Evolutionary conservation across 148 eudicot genomes (phyloP).

Genomic region (Nepenthes mirabilis): DNA sequence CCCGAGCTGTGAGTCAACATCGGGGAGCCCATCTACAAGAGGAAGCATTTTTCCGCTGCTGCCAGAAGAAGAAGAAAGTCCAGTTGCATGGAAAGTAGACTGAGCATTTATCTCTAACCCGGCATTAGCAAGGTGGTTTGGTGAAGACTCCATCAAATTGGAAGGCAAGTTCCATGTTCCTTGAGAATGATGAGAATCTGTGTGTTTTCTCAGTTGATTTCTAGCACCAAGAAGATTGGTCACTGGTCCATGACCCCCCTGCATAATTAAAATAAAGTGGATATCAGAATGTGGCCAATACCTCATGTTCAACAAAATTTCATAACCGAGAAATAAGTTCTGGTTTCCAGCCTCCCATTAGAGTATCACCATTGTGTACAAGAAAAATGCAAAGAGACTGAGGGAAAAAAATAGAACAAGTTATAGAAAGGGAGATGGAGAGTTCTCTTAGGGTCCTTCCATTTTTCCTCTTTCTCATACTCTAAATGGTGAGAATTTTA

Average conservation of each 20-base stretch:
- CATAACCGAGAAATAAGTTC: background rate
- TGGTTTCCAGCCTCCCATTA: background rate
- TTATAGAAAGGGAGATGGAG: too few relatives aligned
- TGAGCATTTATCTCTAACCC: conserved; percentile 22
- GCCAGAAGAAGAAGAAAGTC: conserved; percentile 22
- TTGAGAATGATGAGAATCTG: conserved; percentile 27
- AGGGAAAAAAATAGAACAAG: too few relatives aligned
- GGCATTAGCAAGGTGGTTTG: background rate
- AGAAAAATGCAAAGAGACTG: too few relatives aligned
- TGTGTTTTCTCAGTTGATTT: conserved; percentile 16
- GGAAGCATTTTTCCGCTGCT: conserved; percentile 20
- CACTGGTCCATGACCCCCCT: conserved; percentile 36
- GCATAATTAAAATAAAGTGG: conserved; percentile 11
- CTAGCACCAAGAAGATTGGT: conserved; percentile 17
- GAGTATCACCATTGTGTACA: background rate
- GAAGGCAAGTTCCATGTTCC: conserved; percentile 29
- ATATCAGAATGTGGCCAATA: background rate
- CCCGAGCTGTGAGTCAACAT: conserved; percentile 11
- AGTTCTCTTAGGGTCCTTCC: too few relatives aligned
- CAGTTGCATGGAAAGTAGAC: conserved; percentile 11
- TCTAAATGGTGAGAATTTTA: too few relatives aligned
- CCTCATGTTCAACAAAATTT: background rate
- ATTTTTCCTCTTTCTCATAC: too few relatives aligned
- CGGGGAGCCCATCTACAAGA: conserved; percentile 22
- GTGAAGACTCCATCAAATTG: background rate